A percentile compares a stretch with the other conserved stretches of the same genome.
Conservation (phyloP, 2,329 filamentous ascomycete species). For the Davidsoniella australis region DNA sequence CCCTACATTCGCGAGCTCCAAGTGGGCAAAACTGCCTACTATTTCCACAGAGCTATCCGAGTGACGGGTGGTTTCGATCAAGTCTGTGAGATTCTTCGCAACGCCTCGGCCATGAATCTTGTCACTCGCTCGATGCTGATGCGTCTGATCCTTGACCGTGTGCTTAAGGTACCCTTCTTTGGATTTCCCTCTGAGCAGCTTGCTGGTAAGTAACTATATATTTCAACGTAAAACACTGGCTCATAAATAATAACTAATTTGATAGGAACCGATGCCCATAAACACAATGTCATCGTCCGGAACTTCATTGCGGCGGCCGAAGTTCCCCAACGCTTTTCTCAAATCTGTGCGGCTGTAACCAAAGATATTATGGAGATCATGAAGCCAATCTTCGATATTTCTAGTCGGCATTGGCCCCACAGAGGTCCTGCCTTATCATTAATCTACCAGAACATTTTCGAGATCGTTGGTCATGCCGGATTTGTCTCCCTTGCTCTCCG, state of each 20-base stretch:
- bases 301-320: no score
- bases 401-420: slow-evolving; percentile 5
- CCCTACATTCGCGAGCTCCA: slow-evolving; percentile 4
- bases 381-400: slow-evolving; percentile 7
- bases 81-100: slow-evolving; percentile 3
- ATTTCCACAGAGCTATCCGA: slow-evolving; percentile 9
- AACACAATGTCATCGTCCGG: no score
- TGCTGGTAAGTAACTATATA: slow-evolving; percentile 1
- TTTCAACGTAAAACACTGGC: neutral
- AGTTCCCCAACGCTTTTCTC: no score
- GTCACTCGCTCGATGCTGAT: slow-evolving; percentile 9
- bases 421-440: neutral
- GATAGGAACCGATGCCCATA: no score
- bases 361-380: slow-evolving; percentile 4
- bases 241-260: neutral
- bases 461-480: slow-evolving; percentile 3
- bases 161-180: slow-evolving; percentile 6
- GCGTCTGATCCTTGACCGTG: slow-evolving; percentile 6
- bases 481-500: slow-evolving; percentile 9
- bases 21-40: slow-evolving; percentile 3
- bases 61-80: slow-evolving; percentile 5
- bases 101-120: neutral
- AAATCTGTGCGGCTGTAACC: neutral
- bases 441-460: slow-evolving; percentile 3
- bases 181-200: neutral